Conservation (phyloP, 345 rosid genomes). For the Gossypium turneri region DNA sequence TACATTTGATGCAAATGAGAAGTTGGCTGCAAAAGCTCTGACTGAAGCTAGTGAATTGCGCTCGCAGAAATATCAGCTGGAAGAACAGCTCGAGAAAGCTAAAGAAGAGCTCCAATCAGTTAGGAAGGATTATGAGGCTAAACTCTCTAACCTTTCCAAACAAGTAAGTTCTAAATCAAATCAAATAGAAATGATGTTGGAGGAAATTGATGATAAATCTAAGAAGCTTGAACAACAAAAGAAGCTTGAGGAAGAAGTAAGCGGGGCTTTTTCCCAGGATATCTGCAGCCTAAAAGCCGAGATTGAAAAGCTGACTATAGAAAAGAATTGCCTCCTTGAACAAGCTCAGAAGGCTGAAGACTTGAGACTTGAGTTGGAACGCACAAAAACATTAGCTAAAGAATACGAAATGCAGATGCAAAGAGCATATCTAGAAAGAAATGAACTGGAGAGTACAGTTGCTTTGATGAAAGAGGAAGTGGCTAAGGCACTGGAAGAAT, state of each 20-base stretch:
- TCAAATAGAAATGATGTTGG: conserved; percentile 40
- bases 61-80: conserved; percentile 52
- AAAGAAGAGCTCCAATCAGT: conserved; percentile 46
- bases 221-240: conserved; percentile 46
- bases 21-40: conserved; percentile 70
- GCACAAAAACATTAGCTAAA: conserved; percentile 34
- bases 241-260: conserved; percentile 46
- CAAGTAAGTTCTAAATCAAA: conserved; percentile 38
- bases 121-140: conserved; percentile 44
- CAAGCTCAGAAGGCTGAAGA: conserved; percentile 35
- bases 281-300: conserved; percentile 39
- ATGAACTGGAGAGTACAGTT: conserved; percentile 35
- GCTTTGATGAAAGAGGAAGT: conserved; percentile 46
- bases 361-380: conserved; percentile 40
- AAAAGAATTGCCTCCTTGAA: conserved; percentile 26
- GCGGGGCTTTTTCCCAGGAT: conserved; percentile 35
- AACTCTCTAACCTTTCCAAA: conserved; percentile 41
- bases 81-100: conserved; percentile 57
- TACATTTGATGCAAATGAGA: conserved; percentile 72
- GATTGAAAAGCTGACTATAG: conserved; percentile 33
- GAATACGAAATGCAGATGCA: conserved; percentile 43
- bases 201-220: conserved; percentile 45
- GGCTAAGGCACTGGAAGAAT: conserved; percentile 39
- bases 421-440: conserved; percentile 36
- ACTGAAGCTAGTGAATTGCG: conserved; percentile 61